Percentiles rank a stretch among this genome's conserved stretches.
Evolutionary conservation across 2,329 filamentous ascomycete genomes (phyloP).

Genomic region (Endocalyx cinctus): DNA sequence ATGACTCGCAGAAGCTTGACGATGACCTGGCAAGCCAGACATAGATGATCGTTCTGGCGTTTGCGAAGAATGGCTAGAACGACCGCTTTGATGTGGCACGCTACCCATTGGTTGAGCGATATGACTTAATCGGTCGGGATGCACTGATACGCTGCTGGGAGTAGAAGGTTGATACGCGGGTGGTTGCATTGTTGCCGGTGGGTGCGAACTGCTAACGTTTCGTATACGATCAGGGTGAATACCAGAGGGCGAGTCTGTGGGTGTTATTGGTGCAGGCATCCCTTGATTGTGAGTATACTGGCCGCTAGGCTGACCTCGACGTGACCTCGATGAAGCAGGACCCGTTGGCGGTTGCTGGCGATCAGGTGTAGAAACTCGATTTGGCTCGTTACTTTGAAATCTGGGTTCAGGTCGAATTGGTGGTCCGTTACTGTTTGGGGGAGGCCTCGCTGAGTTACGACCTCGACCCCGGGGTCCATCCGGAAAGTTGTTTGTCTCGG

Average conservation of each 20-base stretch:
- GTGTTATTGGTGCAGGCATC: too few relatives aligned
- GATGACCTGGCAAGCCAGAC: constrained; percentile 19
- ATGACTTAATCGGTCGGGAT: constrained; percentile 40
- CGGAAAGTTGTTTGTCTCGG: constrained; percentile 39
- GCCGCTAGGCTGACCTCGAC: constrained; percentile 34
- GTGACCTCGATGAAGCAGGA: constrained; percentile 44
- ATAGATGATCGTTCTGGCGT: constrained; percentile 27
- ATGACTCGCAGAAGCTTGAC: constrained; percentile 17
- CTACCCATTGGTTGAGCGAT: constrained; percentile 22
- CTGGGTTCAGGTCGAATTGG: constrained; percentile 34
- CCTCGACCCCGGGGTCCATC: constrained; percentile 53
- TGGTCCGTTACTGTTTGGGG: too few relatives aligned
- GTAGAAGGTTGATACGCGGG: constrained; percentile 17
- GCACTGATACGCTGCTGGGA: constrained; percentile 24
- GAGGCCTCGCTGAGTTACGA: too few relatives aligned
- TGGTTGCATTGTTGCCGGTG: too few relatives aligned
- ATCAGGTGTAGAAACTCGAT: constrained; percentile 43
- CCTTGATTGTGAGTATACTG: constrained; percentile 20
- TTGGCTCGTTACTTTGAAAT: constrained; percentile 33
- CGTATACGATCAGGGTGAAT: constrained; percentile 28
- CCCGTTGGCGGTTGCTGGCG: constrained; percentile 46
- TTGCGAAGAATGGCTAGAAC: constrained; percentile 25
- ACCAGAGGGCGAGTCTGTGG: too few relatives aligned
- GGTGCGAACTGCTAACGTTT: constrained; percentile 20
- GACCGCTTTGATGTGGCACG: constrained; percentile 19